A percentile compares a stretch with the other conserved stretches of the same genome.
Conservation (phyloP, 495 filamentous ascomycete genomes). For the Aspergillus asperescens region DNA sequence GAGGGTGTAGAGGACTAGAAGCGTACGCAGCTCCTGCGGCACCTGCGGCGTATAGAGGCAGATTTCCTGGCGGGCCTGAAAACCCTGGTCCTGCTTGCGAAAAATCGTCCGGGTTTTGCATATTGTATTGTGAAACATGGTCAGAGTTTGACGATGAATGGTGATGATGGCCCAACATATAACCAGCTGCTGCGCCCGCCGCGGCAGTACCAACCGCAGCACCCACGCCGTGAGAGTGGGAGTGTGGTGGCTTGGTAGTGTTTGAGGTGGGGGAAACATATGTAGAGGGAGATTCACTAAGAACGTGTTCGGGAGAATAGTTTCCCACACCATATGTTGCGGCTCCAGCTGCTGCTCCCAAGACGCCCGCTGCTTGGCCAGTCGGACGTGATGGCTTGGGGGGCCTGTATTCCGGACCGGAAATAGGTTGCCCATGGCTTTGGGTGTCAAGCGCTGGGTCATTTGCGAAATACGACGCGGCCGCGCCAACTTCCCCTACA, state of each 20-base stretch:
- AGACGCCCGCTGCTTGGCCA: slow-evolving; percentile 21
- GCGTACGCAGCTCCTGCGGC: slow-evolving; percentile 43
- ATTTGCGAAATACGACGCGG: slow-evolving; percentile 43
- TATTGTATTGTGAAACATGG: slow-evolving; percentile 25
- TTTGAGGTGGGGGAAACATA: slow-evolving; percentile 19
- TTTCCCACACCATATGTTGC: slow-evolving; percentile 27
- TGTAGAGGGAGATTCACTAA: slow-evolving; percentile 18
- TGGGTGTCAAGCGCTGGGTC: slow-evolving; percentile 16
- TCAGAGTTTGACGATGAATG: slow-evolving; percentile 32
- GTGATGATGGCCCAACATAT: slow-evolving; percentile 41
- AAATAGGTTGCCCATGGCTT: slow-evolving; percentile 12
- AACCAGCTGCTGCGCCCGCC: slow-evolving; percentile 46
- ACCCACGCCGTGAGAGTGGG: slow-evolving; percentile 23
- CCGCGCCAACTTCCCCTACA: slow-evolving; percentile 45
- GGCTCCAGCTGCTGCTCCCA: slow-evolving; percentile 24
- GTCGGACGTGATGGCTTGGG: slow-evolving; percentile 20
- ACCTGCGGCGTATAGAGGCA: slow-evolving; percentile 43
- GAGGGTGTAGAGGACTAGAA: slow-evolving; percentile 27
- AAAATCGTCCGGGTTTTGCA: slow-evolving; percentile 28
- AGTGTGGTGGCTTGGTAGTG: slow-evolving; percentile 24
- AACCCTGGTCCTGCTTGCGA: slow-evolving; percentile 20
- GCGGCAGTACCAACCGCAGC: slow-evolving; percentile 41
- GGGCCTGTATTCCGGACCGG: slow-evolving; percentile 22
- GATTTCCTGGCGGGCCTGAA: slow-evolving; percentile 21
- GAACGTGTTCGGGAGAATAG: slow-evolving; percentile 16